Evolutionary conservation across 2,329 filamentous ascomycete genomes (phyloP), one percentile per base, ranked within the genome.

Genomic region (Fusarium sp.): DNA sequence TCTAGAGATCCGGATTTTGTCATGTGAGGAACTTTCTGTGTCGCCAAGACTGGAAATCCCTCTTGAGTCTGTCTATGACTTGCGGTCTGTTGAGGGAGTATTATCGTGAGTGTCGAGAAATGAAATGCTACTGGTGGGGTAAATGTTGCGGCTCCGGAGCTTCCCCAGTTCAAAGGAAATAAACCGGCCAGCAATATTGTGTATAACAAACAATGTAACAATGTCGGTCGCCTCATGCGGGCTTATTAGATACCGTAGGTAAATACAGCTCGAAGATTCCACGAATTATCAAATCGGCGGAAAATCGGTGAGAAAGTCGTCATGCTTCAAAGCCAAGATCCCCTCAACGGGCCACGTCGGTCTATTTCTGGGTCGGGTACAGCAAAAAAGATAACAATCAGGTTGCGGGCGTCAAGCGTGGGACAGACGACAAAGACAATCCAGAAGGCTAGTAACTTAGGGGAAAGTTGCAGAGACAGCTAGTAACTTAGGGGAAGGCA

Each of bases 401-500:
- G 6, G 14, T 55, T 69, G 67, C 67, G 67, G 67, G 66, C 67
- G 67, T 70, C 58, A 48, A 55, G 42, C 60, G 58, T 60, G 58
- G 58, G 56, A 58, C 42, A 40, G 40, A 43, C 39, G 39, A 53
- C 52, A 39, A 43, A 52, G 20, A 14, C 27, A 53, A 48, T 48
- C 56, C 53, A 59, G 39, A 61, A 61, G 46, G 65, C 66, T 68
- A 68, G 66, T 68, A 68, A 68, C 66, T 68, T 68, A 67, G 66
- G 58, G 66, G 66, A 66, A 69, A 53, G 57, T 62, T 69, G 60
- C 41, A 69, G 63, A 51, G 56, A 69, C 52, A 69, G 66, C 66
- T 69, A 69, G 66, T 69, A 69, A 69, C 66, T 69, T 69, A 69
- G 66, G 61, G 66, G 66, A 69, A 69, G 67, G 67, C 58, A 69